A percentile compares a stretch with the other conserved stretches of the same genome.
phyloP scores from a whole-genome alignment of 1,139 yeast genomes.

The Yamadazyma pseudoaaseri region DNA sequence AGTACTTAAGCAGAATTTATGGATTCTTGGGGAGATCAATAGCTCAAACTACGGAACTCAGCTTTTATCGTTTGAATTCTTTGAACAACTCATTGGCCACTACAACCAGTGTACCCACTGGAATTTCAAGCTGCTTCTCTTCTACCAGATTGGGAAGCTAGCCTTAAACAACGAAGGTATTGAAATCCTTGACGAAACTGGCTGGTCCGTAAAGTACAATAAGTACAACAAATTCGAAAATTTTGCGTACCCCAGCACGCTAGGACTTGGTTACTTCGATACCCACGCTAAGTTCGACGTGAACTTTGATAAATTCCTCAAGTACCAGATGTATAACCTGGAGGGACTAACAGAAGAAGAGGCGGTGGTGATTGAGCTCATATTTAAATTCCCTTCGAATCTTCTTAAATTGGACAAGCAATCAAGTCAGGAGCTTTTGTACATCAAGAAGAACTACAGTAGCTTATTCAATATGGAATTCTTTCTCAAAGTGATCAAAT shows the following conservation, averaged over 20 bases:
- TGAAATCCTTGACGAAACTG: slow-evolving; percentile 79
- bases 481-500: slow-evolving; percentile 57
- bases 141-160: slow-evolving; percentile 73
- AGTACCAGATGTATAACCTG: slow-evolving; percentile 7
- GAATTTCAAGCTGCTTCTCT: slow-evolving; percentile 73
- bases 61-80: slow-evolving; percentile 44
- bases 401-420: slow-evolving; percentile 65
- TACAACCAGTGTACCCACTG: slow-evolving; percentile 51
- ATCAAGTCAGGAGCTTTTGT: slow-evolving; percentile 62
- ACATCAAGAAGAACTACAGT: slow-evolving; percentile 53
- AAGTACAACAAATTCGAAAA: slow-evolving; percentile 35
- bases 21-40: slow-evolving; percentile 88
- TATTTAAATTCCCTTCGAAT: slow-evolving; percentile 60
- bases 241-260: slow-evolving; percentile 10
- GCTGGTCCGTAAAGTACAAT: slow-evolving; percentile 68
- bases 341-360: slow-evolving; percentile 14
- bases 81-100: slow-evolving; percentile 51
- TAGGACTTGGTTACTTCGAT: slow-evolving; percentile 7
- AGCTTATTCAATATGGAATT: slow-evolving; percentile 55
- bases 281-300: slow-evolving; percentile 4
- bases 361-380: slow-evolving; percentile 39
- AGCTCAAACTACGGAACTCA: slow-evolving; percentile 63
- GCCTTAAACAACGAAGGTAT: slow-evolving; percentile 75
- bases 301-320: slow-evolving; percentile 6
- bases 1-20: slow-evolving; percentile 69